Base-by-base conservation (phyloP, 2,329 filamentous ascomycete genomes). In the Fusarium camptoceras region DNA sequence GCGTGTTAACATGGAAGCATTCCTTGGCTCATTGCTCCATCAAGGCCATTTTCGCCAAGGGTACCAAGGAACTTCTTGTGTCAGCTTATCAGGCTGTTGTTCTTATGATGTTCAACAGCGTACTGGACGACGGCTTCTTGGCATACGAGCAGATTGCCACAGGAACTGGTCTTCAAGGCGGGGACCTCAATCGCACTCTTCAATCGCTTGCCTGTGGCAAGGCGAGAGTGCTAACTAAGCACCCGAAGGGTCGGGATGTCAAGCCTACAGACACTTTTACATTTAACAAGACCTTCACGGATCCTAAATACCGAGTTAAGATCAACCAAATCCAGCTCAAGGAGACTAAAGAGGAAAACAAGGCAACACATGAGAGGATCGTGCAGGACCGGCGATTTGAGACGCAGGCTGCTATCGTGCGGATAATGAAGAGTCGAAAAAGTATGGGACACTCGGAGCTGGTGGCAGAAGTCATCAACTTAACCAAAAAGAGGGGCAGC, bases 271-370 rank as follows among this genome's bases (percentile, higher is more conserved):
- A 99, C 81, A 92, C 90, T 0, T 99, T 99, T 76, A 89, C 88
- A 0, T 90, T 97, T 76, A 98, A 98, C 82, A 81, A 86, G 46
- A 78, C 79, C 18, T 99, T 99, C 80, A 83, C 83, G 4, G 92
- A 98, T 76, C 87, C 90, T 22, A 97, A 96, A 80, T 92, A 93
- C 80, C 90, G 94, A 59, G 91, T 99, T 82, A 99, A 99, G 84
- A 98, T 99, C 84, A 99, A 98, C 82, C 95, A 98, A 81, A 96
- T 99, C 73, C 96, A 99, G 81, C 87, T 98, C 53, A 97, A 96
- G 81, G 96, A 99, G 82, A 98, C 96, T 1, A 92, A 92, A 75
- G 92, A 95, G 76, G 96, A 99, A 81, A 98, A 98, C 82, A 92
- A 94, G 80, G 93, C 92, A 74, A 98, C 94, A 2, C 94, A 98